Percentiles rank a stretch among this genome's conserved stretches.
Conservation (phyloP, 2,329 filamentous ascomycete species). For the Hymenoscyphus repandus region DNA sequence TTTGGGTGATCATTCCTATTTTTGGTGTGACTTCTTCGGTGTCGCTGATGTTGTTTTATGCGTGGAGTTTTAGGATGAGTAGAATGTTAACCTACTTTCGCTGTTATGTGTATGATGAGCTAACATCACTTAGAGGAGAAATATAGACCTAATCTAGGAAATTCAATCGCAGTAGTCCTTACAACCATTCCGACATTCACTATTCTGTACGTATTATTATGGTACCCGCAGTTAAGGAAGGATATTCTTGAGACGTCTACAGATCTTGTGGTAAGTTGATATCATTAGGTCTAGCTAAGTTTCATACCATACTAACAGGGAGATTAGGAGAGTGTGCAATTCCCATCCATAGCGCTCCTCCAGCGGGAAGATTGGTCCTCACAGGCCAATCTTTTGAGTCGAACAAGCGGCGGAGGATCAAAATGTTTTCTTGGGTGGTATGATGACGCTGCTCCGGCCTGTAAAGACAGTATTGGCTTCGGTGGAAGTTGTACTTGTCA, state of each 20-base stretch:
- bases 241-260: not conserved
- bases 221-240: conserved; percentile 3
- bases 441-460: not conserved
- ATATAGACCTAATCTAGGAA: conserved; percentile 3
- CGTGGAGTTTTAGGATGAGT: not conserved
- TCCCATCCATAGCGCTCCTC: conserved; percentile 6
- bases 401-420: not conserved
- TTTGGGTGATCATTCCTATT: not conserved
- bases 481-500: conserved; percentile 3
- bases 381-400: conserved; percentile 1
- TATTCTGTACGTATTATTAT: not conserved
- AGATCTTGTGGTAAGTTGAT: conserved; percentile 4
- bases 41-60: not conserved
- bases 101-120: not conserved
- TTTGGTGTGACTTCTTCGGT: not conserved
- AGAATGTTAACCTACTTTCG: not conserved
- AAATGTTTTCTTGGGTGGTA: conserved; percentile 10
- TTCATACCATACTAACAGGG: not conserved
- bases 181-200: conserved; percentile 1
- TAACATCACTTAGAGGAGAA: not conserved
- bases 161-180: not conserved
- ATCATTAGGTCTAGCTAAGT: not conserved
- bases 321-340: conserved; percentile 1
- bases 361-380: conserved; percentile 8
- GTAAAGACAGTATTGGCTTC: not conserved